Base-by-base conservation (phyloP, 1,284 basidiomycete genomes). In the Boletus sp. region DNA sequence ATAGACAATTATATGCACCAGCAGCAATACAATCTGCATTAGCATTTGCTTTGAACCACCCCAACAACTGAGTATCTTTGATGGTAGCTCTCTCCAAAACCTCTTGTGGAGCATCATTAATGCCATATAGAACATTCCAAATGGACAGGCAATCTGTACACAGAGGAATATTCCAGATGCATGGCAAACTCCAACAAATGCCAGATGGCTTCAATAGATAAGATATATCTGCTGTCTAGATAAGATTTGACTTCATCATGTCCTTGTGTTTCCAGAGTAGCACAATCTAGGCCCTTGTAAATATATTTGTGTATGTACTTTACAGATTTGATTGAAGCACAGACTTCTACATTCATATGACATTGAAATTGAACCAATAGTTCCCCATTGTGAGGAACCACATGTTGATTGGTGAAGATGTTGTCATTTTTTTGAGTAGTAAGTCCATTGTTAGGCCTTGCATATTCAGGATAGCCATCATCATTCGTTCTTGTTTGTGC, bases 281-380 rank as follows among this genome's bases (percentile, higher is more conserved):
- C 65, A 23, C 60, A 33, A 62, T 82, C 76, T 59, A 64, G 58
- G 7, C 78, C 79, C 62, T 82, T 82, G 65, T 79, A 74, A 13
- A 81, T 72, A 59, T 82, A 82, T 48, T 82, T 82, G 68, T 73
- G 68, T 9, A 80, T 72, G 28, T 81, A 81, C 50, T 79, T 79
- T 64, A 78, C 61, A 3, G 74, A 16, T 64, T n/a, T 53, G 19
- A 48, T 48, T 5, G 46, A 48, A 6, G 17, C 46, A 48, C 46
- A 48, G 46, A 48, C 46, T 11, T 47, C 25, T 14, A 47, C 14
- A 19, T 47, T 47, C 6, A 47, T 27, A 16, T 47, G 27, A 28
- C 44, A 47, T 8, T 25, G n/a, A 44, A 74, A 81, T 21, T 73
- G 11, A 1, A 44, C 40, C 40, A 44, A 10, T 1, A 64, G 28